Evolutionary conservation across 2,329 filamentous ascomycete genomes (phyloP).

Genomic region (Colletotrichum tropicale): DNA sequence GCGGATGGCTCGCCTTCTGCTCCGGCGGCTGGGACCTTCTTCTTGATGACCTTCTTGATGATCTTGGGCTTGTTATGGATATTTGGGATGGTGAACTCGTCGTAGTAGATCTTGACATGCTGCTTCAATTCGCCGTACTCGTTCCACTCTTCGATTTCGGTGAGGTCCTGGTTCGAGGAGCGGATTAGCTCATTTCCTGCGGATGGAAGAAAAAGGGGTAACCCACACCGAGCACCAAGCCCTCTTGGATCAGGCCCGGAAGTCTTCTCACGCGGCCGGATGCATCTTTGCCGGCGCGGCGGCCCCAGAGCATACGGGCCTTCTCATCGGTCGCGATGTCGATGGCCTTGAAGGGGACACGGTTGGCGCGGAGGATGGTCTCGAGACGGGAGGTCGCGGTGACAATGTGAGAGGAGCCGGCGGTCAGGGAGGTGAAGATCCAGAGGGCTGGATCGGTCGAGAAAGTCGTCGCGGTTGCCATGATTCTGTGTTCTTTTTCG

Average conservation of each 20-base stretch:
- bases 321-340: constrained; percentile 91
- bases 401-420: constrained; percentile 94
- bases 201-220: background rate
- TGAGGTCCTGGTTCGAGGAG: constrained; percentile 72
- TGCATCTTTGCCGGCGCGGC: constrained; percentile 76
- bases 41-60: constrained; percentile 19
- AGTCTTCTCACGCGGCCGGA: constrained; percentile 73
- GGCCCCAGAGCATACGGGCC: constrained; percentile 86
- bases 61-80: constrained; percentile 54
- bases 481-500: constrained; percentile 1
- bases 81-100: constrained; percentile 63
- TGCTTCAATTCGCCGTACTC: constrained; percentile 95
- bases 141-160: constrained; percentile 98
- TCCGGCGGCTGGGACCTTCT: background rate
- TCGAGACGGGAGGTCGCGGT: constrained; percentile 95
- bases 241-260: constrained; percentile 87
- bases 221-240: constrained; percentile 83
- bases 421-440: constrained; percentile 94
- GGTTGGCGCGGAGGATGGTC: constrained; percentile 94
- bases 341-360: constrained; percentile 89
- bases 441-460: constrained; percentile 77
- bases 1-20: constrained; percentile 10
- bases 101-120: constrained; percentile 74
- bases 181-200: background rate
- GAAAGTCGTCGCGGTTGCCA: constrained; percentile 40